Conservation (phyloP, 2,329 filamentous ascomycete species). For the Ophiocordyceps unilateralis region DNA sequence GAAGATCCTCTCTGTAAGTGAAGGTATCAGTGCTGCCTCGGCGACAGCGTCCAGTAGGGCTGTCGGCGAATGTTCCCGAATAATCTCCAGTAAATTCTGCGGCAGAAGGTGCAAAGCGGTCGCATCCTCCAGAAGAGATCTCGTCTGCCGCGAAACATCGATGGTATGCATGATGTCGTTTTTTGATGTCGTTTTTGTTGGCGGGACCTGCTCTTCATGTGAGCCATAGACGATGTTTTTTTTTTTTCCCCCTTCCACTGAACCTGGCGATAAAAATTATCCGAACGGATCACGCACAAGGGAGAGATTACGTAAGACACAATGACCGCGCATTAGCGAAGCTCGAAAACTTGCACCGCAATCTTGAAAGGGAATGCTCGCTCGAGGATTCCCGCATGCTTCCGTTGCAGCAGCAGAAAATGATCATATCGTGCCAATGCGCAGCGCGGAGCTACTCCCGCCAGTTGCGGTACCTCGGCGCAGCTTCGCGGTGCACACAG, state of each 20-base stretch:
- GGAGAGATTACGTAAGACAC: conserved; percentile 3
- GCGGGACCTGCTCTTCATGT: not conserved
- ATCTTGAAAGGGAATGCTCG: not conserved
- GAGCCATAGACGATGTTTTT: no score
- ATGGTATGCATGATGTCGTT: conserved; percentile 33
- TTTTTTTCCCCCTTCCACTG: no score
- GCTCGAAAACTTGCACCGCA: conserved; percentile 22
- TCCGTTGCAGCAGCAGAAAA: conserved; percentile 19
- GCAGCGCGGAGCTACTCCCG: conserved; percentile 48
- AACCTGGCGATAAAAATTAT: conserved; percentile 13
- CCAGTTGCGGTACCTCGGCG: conserved; percentile 34
- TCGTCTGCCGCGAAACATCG: conserved; percentile 35
- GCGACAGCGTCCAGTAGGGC: conserved; percentile 57
- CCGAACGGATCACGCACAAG: conserved; percentile 24
- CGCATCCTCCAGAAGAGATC: conserved; percentile 37
- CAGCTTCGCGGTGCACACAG: conserved; percentile 31
- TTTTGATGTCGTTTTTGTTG: conserved; percentile 11
- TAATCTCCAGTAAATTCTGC: conserved; percentile 48
- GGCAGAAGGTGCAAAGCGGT: conserved; percentile 44
- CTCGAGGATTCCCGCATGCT: not conserved
- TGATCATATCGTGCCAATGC: conserved; percentile 46
- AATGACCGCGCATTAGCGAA: conserved; percentile 5
- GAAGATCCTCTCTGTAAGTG: conserved; percentile 57
- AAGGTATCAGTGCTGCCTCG: conserved; percentile 48
- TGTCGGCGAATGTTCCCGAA: conserved; percentile 44